Evolutionary conservation across 495 filamentous ascomycete species (phyloP).

Genomic region (Daldinia vernicosa): DNA sequence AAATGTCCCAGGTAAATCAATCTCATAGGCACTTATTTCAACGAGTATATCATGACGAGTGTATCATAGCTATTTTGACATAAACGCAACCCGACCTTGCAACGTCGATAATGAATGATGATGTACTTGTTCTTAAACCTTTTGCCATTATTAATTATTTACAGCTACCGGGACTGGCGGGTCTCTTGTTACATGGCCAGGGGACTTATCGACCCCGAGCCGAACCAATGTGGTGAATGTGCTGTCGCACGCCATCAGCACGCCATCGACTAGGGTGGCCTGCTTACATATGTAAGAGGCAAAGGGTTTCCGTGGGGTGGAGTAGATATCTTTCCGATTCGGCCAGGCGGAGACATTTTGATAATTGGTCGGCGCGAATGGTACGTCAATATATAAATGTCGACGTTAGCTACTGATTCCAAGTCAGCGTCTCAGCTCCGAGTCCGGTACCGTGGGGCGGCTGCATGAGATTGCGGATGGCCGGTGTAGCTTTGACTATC

Average conservation of each 20-base stretch:
- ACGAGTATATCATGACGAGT: not conserved
- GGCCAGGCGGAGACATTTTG: constrained; percentile 6
- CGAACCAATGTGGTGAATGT: constrained; percentile 33
- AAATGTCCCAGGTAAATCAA: not conserved
- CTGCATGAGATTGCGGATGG: not conserved
- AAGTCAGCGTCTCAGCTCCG: constrained; percentile 35
- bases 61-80: not conserved
- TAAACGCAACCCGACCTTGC: not conserved
- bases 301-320: constrained; percentile 25
- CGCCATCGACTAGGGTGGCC: constrained; percentile 39
- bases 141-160: constrained; percentile 7
- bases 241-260: constrained; percentile 42
- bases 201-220: constrained; percentile 1
- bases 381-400: not conserved
- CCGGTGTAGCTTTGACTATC: not conserved
- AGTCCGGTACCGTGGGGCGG: constrained; percentile 27
- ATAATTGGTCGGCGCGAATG: constrained; percentile 13
- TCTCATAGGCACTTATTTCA: not conserved
- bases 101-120: not conserved
- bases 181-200: not conserved
- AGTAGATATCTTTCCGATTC: constrained; percentile 34
- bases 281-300: constrained; percentile 32
- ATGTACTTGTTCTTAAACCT: not conserved
- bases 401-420: constrained; percentile 10
- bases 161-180: not conserved